These are phyloP conservation scores for Rubia occidens DNA, from an alignment of 305 asterid species.

Conservation along the genomic window DNA sequence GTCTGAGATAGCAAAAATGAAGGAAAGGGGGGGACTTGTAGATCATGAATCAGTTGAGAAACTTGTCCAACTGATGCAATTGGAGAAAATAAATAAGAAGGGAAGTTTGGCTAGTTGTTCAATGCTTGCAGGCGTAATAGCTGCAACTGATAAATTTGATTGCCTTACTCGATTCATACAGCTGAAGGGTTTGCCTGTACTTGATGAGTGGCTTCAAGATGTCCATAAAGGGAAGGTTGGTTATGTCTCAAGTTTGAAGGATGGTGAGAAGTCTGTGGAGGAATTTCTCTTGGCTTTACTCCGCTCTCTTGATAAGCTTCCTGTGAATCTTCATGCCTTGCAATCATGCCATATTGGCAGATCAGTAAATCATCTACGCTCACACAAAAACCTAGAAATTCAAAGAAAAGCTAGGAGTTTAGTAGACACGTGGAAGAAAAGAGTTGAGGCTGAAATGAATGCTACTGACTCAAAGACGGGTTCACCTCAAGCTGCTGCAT, in stretches of 20 bases:
- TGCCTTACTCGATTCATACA: slow-evolving; percentile 78
- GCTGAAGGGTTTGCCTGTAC: slow-evolving; percentile 60
- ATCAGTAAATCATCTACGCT: slow-evolving; percentile 63
- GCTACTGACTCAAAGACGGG: slow-evolving; percentile 45
- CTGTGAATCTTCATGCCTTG: slow-evolving; percentile 63
- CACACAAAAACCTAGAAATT: slow-evolving; percentile 58
- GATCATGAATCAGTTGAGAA: slow-evolving; percentile 83
- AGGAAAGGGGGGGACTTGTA: slow-evolving; percentile 62
- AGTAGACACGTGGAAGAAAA: slow-evolving; percentile 73
- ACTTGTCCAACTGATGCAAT: slow-evolving; percentile 71
- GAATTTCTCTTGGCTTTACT: slow-evolving; percentile 61
- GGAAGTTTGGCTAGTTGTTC: slow-evolving; percentile 55
- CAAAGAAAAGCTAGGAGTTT: slow-evolving; percentile 60
- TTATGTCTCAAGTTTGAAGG: slow-evolving; percentile 10
- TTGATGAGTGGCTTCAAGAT: slow-evolving; percentile 97
- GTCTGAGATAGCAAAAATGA: slow-evolving; percentile 55
- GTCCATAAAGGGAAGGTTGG: slow-evolving; percentile 65
- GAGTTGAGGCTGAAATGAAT: slow-evolving; percentile 68
- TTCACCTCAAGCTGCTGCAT: slow-evolving; percentile 31
- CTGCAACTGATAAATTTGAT: slow-evolving; percentile 69
- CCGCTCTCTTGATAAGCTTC: slow-evolving; percentile 66
- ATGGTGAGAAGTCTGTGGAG: slow-evolving; percentile 44
- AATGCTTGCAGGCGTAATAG: slow-evolving; percentile 67
- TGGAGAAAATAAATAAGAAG: slow-evolving; percentile 51
- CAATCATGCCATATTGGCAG: slow-evolving; percentile 68